Evolutionary conservation across 345 rosid genomes (phyloP).

Genomic region (Hibiscus syriacus): DNA sequence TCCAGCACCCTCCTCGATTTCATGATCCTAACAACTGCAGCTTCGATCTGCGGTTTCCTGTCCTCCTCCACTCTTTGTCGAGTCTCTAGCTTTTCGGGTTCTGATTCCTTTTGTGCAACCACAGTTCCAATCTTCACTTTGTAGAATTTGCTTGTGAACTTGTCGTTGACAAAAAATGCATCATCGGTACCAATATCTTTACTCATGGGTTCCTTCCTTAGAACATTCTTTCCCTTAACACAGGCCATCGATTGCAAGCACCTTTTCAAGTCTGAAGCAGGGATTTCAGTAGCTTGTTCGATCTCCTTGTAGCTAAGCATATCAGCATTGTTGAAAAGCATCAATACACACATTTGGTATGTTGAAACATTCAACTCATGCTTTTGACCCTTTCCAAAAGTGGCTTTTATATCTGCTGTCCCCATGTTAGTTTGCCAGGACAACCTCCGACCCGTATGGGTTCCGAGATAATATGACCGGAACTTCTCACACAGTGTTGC

Average conservation of each 20-base stretch:
- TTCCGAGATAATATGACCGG: slow-evolving; percentile 87
- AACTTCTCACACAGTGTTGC: slow-evolving; percentile 87
- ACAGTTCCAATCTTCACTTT: slow-evolving; percentile 99
- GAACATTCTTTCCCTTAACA: slow-evolving; percentile 85
- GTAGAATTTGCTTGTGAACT: slow-evolving; percentile 86
- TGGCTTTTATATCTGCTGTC: slow-evolving; percentile 84
- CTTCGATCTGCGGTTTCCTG: slow-evolving; percentile 97
- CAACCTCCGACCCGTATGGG: slow-evolving; percentile 88
- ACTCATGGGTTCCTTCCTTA: slow-evolving; percentile 97
- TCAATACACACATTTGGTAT: slow-evolving; percentile 95
- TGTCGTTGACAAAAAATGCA: slow-evolving; percentile 73
- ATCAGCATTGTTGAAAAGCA: slow-evolving; percentile 80
- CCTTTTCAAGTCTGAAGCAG: slow-evolving; percentile 77
- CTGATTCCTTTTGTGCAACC: slow-evolving; percentile 95
- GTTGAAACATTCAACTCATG: slow-evolving; percentile 97
- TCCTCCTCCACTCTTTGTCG: slow-evolving; percentile 98
- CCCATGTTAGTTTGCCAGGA: slow-evolving; percentile 99
- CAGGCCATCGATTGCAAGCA: slow-evolving; percentile 92
- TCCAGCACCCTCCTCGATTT: slow-evolving; percentile 91
- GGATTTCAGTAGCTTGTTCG: slow-evolving; percentile 89
- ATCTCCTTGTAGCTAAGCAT: slow-evolving; percentile 84
- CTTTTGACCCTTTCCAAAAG: slow-evolving; percentile 92
- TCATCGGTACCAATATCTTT: slow-evolving; percentile 92
- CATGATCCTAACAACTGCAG: slow-evolving; percentile 97
- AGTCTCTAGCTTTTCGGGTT: slow-evolving; percentile 97